Base-by-base conservation (phyloP, 2,329 filamentous ascomycete species). In the Dactylella cylindrospora region DNA sequence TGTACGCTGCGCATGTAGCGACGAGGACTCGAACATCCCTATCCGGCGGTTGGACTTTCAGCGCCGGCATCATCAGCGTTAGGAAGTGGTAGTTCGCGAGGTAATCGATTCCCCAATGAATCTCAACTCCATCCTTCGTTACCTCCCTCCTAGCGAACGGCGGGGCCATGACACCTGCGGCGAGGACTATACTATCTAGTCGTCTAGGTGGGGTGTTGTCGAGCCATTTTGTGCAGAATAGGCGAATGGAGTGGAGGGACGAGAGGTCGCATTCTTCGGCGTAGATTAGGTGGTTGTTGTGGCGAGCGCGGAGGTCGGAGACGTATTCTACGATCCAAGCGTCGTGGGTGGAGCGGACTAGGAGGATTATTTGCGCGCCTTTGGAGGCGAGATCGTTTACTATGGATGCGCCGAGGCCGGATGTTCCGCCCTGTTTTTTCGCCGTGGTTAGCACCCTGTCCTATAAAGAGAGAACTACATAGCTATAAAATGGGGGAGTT, bases 211-310 rank as follows among this genome's bases (percentile, higher is more conserved):
- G 91, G 17, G 87, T 82, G 72, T 96, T 97, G 73, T 98, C 91
- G 67, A 98, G 89, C 91, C 94, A 98, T 76, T 89, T 91, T 0
- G 93, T 98, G 9, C 93, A 93, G 72, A 98, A 98, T 65, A 84
- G 80, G 31, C 93, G 86, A 68, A 98, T 85, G 72, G 88, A 94
- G 72, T 95, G 83, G n/a, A 98, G 77, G 12, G 86, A 91, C 9
- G 85, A 76, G 22, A 98, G 81, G 71, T 98, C 90, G 68, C 95
- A 89, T 74, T 95, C 88, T 73, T 98, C 93, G 60, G 93, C 90
- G 70, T 95, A 97, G 68, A 98, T 88, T 70, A 98, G 79, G 57
- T 90, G 79, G 74, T 97, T 97, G 25, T 81, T 79, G 5, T 89
- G 88, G 49, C 79, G 77, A 22, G 79, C 77, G 51, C 94, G 85